Evolutionary conservation across 371 early-diverging fungal genomes (phyloP).

Genomic region (Catenaria anguillulae): DNA sequence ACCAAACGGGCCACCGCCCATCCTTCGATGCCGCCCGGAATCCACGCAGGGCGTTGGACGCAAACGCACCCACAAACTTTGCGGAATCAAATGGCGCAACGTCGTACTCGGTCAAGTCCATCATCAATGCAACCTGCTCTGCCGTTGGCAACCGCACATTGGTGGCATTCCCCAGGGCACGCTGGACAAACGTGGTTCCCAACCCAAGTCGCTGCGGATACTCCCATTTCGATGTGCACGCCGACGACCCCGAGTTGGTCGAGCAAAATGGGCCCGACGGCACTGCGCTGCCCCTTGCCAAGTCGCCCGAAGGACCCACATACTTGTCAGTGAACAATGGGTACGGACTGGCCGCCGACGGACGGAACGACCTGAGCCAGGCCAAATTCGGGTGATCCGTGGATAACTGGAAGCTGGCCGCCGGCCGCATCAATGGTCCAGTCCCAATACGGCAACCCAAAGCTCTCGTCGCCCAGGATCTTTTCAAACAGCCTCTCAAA

Average conservation of each 20-base stretch:
- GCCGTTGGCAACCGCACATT: too few relatives aligned
- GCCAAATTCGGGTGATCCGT: neutral
- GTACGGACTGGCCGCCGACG: neutral
- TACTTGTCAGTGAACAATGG: slow-evolving; percentile 5
- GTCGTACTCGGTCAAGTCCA: neutral
- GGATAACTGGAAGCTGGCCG: neutral
- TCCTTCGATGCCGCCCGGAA: slow-evolving; percentile 4
- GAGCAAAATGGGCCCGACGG: neutral
- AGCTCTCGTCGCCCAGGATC: neutral
- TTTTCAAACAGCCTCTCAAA: neutral
- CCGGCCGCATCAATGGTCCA: slow-evolving; percentile 5
- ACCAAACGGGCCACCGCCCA: neutral
- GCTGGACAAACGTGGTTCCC: too few relatives aligned
- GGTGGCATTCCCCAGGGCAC: too few relatives aligned
- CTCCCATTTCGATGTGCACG: too few relatives aligned
- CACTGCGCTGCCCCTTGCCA: neutral
- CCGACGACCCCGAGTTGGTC: neutral
- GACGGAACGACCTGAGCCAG: neutral
- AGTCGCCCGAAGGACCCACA: neutral
- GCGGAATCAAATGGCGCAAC: neutral
- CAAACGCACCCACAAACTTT: neutral
- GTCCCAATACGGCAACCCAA: slow-evolving; percentile 3
- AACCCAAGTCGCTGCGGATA: too few relatives aligned
- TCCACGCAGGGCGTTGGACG: neutral
- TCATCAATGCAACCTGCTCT: neutral